These are phyloP conservation scores for Hypoxylon sp. DNA, from an alignment of 2,329 filamentous ascomycete genomes.

Conservation along the genomic window DNA sequence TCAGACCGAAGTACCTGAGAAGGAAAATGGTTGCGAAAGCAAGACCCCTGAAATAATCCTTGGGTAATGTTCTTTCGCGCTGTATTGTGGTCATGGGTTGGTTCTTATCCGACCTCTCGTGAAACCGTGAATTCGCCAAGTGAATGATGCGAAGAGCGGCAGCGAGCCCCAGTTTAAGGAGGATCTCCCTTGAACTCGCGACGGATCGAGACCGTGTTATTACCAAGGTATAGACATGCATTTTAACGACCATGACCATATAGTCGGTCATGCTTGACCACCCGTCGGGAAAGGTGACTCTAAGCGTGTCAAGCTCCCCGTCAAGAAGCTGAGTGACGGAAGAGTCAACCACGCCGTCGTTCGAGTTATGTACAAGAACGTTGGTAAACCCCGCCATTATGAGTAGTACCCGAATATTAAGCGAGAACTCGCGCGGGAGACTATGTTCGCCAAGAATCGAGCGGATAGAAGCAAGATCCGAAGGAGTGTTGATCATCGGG, in stretches of 20 bases:
- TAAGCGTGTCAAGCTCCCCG: conserved; percentile 50
- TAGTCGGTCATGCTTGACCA: conserved; percentile 49
- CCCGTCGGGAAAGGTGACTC: conserved; percentile 46
- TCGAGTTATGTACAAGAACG: conserved; percentile 48
- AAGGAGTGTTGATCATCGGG: conserved; percentile 48
- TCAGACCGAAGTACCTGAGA: conserved; percentile 52
- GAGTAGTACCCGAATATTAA: conserved; percentile 49
- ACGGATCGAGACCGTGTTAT: conserved; percentile 46
- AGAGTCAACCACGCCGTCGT: conserved; percentile 49
- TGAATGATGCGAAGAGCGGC: conserved; percentile 51
- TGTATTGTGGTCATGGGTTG: conserved; percentile 35
- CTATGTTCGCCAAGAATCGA: conserved; percentile 45
- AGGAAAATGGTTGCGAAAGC: conserved; percentile 54
- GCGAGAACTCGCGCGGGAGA: conserved; percentile 48
- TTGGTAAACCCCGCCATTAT: conserved; percentile 50
- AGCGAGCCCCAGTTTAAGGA: conserved; percentile 50
- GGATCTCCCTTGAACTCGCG: conserved; percentile 46
- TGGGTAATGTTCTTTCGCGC: conserved; percentile 46
- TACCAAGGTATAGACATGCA: conserved; percentile 52
- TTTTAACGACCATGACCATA: conserved; percentile 49
- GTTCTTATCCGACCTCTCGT: conserved; percentile 31
- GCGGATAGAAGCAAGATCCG: conserved; percentile 49
- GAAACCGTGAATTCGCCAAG: conserved; percentile 46
- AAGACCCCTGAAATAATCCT: conserved; percentile 50
- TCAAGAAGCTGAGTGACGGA: conserved; percentile 53